phyloP scores from a whole-genome alignment of 352 stramenopile species.

The Globisporangium ultimum region DNA sequence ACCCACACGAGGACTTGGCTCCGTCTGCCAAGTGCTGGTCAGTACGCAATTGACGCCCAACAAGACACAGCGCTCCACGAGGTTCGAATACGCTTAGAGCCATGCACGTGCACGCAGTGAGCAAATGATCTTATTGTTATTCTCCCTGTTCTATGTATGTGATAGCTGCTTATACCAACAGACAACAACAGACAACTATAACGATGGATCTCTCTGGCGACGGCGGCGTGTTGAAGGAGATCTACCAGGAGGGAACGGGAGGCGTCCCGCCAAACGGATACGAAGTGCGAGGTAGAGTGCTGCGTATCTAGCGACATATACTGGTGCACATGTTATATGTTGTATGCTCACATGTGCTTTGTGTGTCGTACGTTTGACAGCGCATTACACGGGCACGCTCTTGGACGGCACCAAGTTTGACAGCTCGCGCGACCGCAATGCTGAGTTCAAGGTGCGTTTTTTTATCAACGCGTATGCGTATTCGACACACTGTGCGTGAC shows the following conservation, averaged over 20 bases:
- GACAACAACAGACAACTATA: conserved; percentile 12
- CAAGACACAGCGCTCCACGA: neutral
- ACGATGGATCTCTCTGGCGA: conserved; percentile 83
- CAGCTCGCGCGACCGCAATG: conserved; percentile 86
- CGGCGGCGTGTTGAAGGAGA: conserved; percentile 91
- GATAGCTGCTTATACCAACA: neutral
- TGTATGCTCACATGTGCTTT: no score
- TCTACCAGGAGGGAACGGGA: conserved; percentile 85
- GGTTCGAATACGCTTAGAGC: no score
- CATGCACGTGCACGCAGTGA: neutral
- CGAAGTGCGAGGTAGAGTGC: conserved; percentile 65
- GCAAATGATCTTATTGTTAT: neutral
- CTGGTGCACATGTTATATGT: no score
- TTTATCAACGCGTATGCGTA: no score
- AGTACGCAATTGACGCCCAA: neutral
- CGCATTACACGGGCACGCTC: conserved; percentile 95
- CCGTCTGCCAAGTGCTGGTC: neutral
- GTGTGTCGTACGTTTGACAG: conserved; percentile 18
- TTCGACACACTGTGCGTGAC: no score
- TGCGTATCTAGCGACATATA: no score
- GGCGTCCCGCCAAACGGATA: conserved; percentile 75
- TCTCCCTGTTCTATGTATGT: neutral
- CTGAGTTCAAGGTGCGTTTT: conserved; percentile 68
- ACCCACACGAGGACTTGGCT: neutral
- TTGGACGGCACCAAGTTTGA: conserved; percentile 95